These are phyloP conservation scores for Pyrenopolyporus hunteri DNA, from an alignment of 495 filamentous ascomycete genomes.

Conservation along the genomic window DNA sequence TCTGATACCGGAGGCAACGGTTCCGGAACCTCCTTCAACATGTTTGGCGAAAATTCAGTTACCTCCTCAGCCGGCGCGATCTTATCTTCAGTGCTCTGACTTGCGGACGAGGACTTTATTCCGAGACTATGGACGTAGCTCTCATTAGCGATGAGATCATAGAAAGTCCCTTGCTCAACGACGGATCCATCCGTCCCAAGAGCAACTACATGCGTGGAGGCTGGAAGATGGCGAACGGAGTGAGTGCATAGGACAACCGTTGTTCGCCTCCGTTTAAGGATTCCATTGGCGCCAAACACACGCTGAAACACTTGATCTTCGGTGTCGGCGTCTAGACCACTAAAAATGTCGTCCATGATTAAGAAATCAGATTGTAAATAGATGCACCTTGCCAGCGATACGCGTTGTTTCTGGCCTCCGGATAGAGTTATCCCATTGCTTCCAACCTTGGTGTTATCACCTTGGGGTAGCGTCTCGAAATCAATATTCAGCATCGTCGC, in stretches of 20 bases:
- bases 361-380: constrained; percentile 62
- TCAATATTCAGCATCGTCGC: constrained; percentile 66
- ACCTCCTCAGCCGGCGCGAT: neutral
- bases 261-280: constrained; percentile 55
- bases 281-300: constrained; percentile 60
- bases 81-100: neutral
- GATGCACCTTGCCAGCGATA: constrained; percentile 64
- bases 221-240: constrained; percentile 47
- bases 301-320: constrained; percentile 65
- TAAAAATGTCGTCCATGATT: constrained; percentile 66
- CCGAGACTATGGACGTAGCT: constrained; percentile 42
- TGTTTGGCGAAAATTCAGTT: neutral
- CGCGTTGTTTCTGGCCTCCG: constrained; percentile 71
- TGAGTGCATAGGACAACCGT: constrained; percentile 59
- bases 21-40: neutral
- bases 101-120: constrained; percentile 12
- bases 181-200: constrained; percentile 48
- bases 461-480: constrained; percentile 57
- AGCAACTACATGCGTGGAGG: constrained; percentile 54
- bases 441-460: constrained; percentile 65
- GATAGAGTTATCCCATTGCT: constrained; percentile 68
- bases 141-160: constrained; percentile 38
- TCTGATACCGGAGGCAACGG: neutral
- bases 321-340: constrained; percentile 64
- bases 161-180: constrained; percentile 52